These are phyloP conservation scores for Amanita subjunquillea DNA, from an alignment of 768 basidiomycete genomes.

Conservation along the genomic window DNA sequence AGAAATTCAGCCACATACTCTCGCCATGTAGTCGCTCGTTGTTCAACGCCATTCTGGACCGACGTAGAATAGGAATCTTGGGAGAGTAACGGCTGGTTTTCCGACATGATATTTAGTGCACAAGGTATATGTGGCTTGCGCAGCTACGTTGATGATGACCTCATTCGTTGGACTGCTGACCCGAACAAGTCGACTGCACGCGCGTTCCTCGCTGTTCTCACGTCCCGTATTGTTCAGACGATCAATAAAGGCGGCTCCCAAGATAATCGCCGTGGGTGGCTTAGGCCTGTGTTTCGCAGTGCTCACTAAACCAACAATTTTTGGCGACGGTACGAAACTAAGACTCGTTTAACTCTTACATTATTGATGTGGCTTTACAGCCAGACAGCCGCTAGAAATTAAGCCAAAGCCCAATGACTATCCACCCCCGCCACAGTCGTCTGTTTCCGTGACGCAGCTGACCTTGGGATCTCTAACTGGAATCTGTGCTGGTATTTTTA, in stretches of 20 bases:
- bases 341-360: neutral
- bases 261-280: conserved; percentile 25
- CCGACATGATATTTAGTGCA: conserved; percentile 19
- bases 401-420: conserved; percentile 6
- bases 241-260: conserved; percentile 11
- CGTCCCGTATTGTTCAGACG: conserved; percentile 4
- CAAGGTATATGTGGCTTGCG: neutral
- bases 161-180: neutral
- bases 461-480: conserved; percentile 86
- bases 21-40: neutral
- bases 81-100: conserved; percentile 38
- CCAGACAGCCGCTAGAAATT: neutral
- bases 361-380: neutral
- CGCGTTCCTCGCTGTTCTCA: neutral
- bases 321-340: conserved; percentile 41
- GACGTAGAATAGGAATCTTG: neutral
- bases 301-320: conserved; percentile 23
- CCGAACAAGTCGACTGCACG: neutral
- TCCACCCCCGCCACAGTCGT: conserved; percentile 57
- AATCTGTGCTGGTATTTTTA: conserved; percentile 83
- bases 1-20: conserved; percentile 20
- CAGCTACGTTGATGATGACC: neutral
- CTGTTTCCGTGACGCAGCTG: conserved; percentile 72
- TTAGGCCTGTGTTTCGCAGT: conserved; percentile 35
- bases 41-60: neutral